These are phyloP conservation scores for Boletus rex-veris DNA, from an alignment of 768 basidiomycete species.

Conservation along the genomic window DNA sequence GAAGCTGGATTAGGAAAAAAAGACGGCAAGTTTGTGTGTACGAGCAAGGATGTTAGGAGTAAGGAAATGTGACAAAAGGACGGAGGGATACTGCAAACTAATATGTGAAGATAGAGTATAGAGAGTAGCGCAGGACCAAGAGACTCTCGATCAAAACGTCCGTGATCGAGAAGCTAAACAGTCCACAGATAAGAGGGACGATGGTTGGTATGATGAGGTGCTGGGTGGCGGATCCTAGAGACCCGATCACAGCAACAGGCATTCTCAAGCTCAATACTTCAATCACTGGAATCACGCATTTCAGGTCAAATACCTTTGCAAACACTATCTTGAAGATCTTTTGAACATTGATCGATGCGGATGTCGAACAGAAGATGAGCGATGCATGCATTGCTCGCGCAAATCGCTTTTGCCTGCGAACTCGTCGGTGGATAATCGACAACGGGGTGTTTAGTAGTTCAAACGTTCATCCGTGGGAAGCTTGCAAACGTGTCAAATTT, in stretches of 20 bases:
- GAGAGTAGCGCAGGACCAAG: slow-evolving; percentile 16
- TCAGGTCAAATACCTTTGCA: slow-evolving; percentile 96
- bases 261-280: slow-evolving; percentile 39
- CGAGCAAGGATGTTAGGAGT: slow-evolving; percentile 23
- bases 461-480: slow-evolving; percentile 95
- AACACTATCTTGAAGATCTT: slow-evolving; percentile 99
- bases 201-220: slow-evolving; percentile 21
- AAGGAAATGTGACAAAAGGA: slow-evolving; percentile 24
- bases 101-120: slow-evolving; percentile 22
- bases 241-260: slow-evolving; percentile 8
- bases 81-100: slow-evolving; percentile 22
- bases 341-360: slow-evolving; percentile 98
- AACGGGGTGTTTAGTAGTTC: no score
- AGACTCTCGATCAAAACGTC: slow-evolving; percentile 20
- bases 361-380: slow-evolving; percentile 98
- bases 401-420: slow-evolving; percentile 87
- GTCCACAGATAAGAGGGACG: slow-evolving; percentile 15
- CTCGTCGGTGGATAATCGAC: slow-evolving; percentile 7
- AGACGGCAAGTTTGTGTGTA: slow-evolving; percentile 17
- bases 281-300: slow-evolving; percentile 98
- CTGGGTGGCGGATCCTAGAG: slow-evolving; percentile 16
- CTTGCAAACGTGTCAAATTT: no score
- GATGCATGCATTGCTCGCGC: slow-evolving; percentile 99
- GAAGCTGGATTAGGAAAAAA: slow-evolving; percentile 10
- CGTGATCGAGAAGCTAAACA: slow-evolving; percentile 10